Evolutionary conservation across 2,329 filamentous ascomycete species (phyloP).

Genomic region (Penicillium sp.): DNA sequence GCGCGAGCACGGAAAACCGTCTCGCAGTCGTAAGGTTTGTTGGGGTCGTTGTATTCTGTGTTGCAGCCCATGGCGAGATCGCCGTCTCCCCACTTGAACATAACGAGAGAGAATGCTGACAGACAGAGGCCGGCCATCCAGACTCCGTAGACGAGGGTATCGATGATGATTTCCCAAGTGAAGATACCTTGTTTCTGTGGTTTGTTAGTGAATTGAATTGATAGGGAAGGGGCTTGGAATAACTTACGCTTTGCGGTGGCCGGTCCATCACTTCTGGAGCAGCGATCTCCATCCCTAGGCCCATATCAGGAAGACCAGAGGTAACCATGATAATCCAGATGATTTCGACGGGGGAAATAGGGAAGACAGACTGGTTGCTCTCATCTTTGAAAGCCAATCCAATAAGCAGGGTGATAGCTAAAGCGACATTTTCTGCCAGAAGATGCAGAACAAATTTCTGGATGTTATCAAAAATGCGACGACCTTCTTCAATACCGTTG

Average conservation of each 20-base stretch:
- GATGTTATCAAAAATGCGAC: constrained; percentile 85
- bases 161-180: constrained; percentile 71
- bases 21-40: constrained; percentile 49
- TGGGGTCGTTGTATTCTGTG: constrained; percentile 46
- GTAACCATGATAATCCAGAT: constrained; percentile 96
- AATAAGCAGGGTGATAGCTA: constrained; percentile 76
- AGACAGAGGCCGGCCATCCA: constrained; percentile 73
- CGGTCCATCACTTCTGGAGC: constrained; percentile 74
- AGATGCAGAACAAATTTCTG: constrained; percentile 83
- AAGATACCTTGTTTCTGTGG: constrained; percentile 64
- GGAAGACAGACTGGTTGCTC: constrained; percentile 73
- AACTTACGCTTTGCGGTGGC: constrained; percentile 62
- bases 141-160: constrained; percentile 76
- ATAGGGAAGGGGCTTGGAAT: too few relatives aligned
- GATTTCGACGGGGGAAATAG: constrained; percentile 79
- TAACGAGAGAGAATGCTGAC: constrained; percentile 60
- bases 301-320: constrained; percentile 82
- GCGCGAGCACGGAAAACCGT: constrained; percentile 69
- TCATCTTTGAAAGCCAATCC: constrained; percentile 78
- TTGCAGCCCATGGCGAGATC: constrained; percentile 62
- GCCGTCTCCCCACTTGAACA: constrained; percentile 62
- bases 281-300: constrained; percentile 75
- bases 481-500: constrained; percentile 77
- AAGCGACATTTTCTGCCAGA: constrained; percentile 76
- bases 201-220: constrained; percentile 10